Evolutionary conservation across 441 rosid species (phyloP).

Genomic region (Populus trichocarpa): DNA sequence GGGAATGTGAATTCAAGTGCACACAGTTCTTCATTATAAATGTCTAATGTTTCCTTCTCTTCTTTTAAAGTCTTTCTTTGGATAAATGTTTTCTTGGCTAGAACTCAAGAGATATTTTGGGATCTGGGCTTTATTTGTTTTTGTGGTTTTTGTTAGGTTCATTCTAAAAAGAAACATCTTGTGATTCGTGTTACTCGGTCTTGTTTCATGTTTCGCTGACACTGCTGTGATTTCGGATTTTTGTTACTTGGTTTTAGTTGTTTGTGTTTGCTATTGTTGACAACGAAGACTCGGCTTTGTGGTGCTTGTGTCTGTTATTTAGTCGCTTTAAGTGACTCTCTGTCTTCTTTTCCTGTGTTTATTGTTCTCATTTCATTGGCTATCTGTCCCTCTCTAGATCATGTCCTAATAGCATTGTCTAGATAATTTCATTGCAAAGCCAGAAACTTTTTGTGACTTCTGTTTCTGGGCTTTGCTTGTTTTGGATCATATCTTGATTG

Average conservation of each 20-base stretch:
- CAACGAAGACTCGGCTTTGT: background rate
- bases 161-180: conserved; percentile 7
- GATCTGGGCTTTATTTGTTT: conserved; percentile 31
- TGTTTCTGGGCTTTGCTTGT: conserved; percentile 28
- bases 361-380: background rate
- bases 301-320: background rate
- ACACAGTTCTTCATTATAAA: background rate
- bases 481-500: conserved; percentile 5
- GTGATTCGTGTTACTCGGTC: background rate
- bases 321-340: background rate
- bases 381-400: background rate
- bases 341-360: background rate
- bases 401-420: conserved; percentile 1
- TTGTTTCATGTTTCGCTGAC: background rate
- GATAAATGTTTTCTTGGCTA: background rate
- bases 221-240: background rate
- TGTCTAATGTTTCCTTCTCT: background rate
- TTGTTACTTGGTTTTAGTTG: background rate
- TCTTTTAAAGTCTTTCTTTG: conserved; percentile 2
- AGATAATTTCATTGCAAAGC: conserved; percentile 21
- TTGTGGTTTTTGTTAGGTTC: background rate
- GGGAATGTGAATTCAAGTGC: conserved; percentile 9
- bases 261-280: background rate
- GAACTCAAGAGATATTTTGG: conserved; percentile 25
- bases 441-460: conserved; percentile 20